Evolutionary conservation across 2,329 filamentous ascomycete genomes (phyloP), one percentile per base, ranked within the genome.

Genomic region (Neofusicoccum cordaticola): DNA sequence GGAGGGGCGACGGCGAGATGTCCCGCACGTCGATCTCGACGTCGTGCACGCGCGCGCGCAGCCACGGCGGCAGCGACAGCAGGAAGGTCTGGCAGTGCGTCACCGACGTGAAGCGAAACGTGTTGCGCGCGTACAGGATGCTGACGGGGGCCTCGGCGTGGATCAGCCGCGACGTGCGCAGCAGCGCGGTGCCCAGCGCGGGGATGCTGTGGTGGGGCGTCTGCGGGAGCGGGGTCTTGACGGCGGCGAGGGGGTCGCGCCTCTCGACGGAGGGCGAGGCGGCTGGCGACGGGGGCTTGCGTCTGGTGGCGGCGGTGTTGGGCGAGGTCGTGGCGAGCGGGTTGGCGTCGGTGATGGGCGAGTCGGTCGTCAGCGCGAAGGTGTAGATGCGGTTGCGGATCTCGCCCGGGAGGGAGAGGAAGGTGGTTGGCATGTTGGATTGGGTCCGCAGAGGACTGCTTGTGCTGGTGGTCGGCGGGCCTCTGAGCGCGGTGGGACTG

Each of bases 21-120:
- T 69, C 69, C 11, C 72, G 70, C 11, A 76, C 68, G 63, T 79
- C 75, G 50, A 80, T 70, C 44, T 78, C 75, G n/a, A 79, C 63
- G 57, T 76, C 71, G 2, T 68, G 67, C 4, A 80, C 67, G 19
- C 68, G 66, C 3, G 67, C 64, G 42, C 69, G 67, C 60, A 71
- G 65, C 11, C 66, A 56, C 5, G 67, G 48, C 6, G 70, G 69
- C 6, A 77, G 63, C 2, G 67, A 66, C 0, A 51, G 44, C 39
- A 78, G 67, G 69, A 78, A 79, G 9, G 63, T 48, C 3, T 69
- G 70, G 58, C 73, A 70, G 48, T 68, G 66, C 34, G 73, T 70
- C 15, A 74, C 69, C 39, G 66, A 70, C 6, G 74, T 77, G 68
- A 80, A 80, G 45, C 71, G 69, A 67, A 79, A 78, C 11, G 66